phyloP scores from a whole-genome alignment of 1,284 basidiomycete genomes.

The Spongispora temasekensis region DNA sequence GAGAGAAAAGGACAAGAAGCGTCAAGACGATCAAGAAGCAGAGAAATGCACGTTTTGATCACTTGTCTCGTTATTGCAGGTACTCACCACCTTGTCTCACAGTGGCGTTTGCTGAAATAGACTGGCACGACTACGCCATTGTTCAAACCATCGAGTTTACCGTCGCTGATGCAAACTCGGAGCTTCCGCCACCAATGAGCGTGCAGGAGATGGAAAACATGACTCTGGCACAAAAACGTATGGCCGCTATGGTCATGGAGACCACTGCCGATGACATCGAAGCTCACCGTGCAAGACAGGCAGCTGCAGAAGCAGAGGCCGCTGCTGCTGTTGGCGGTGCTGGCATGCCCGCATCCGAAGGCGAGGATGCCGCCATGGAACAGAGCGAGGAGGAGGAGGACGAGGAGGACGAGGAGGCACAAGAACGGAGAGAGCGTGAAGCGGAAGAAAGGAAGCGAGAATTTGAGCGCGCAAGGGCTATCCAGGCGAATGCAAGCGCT shows the following conservation, averaged over 20 bases:
- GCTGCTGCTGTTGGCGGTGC: slow-evolving; percentile 66
- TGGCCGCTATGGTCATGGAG: slow-evolving; percentile 99
- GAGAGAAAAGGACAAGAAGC: slow-evolving; percentile 82
- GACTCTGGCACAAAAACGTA: slow-evolving; percentile 95
- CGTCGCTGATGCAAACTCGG: slow-evolving; percentile 85
- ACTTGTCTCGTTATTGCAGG: slow-evolving; percentile 2
- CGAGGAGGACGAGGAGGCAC: slow-evolving; percentile 70
- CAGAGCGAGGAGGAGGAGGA: slow-evolving; percentile 78
- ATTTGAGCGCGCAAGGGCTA: slow-evolving; percentile 73
- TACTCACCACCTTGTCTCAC: slow-evolving; percentile 14
- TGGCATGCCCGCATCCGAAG: slow-evolving; percentile 48
- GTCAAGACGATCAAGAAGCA: slow-evolving; percentile 88
- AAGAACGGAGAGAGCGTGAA: slow-evolving; percentile 66
- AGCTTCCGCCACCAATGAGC: slow-evolving; percentile 94
- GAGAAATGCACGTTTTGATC: slow-evolving; percentile 63
- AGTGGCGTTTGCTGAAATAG: slow-evolving; percentile 95
- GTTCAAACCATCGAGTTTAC: slow-evolving; percentile 99
- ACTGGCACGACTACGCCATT: slow-evolving; percentile 99
- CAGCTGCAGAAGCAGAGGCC: slow-evolving; percentile 77
- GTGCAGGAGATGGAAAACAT: slow-evolving; percentile 95
- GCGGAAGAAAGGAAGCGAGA: slow-evolving; percentile 78
- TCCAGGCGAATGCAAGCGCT: slow-evolving; percentile 77
- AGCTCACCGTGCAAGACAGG: slow-evolving; percentile 75
- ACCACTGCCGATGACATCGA: slow-evolving; percentile 84
- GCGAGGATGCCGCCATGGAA: slow-evolving; percentile 71